Evolutionary conservation across 208 protist genomes (phyloP).

Genomic region (Tritrichomonas musculus): DNA sequence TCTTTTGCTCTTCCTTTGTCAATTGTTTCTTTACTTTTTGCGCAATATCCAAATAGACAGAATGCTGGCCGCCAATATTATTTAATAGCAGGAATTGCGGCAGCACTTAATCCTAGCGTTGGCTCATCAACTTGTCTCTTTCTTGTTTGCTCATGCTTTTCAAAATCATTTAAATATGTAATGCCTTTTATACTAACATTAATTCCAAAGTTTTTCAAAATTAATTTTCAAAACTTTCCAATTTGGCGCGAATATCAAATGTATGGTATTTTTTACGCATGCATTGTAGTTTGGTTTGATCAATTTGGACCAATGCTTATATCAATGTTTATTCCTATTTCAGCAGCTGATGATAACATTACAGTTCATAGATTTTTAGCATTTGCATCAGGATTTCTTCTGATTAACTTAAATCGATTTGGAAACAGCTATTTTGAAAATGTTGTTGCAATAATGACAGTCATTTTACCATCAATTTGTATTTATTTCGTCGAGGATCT

Average conservation of each 20-base stretch:
- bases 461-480: too few relatives aligned
- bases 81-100: not conserved
- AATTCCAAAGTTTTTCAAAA: not conserved
- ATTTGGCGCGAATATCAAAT: conserved; percentile 34
- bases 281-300: not conserved
- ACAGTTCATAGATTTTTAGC: too few relatives aligned
- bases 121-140: not conserved
- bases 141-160: not conserved
- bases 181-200: not conserved
- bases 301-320: not conserved
- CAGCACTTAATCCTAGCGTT: not conserved
- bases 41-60: not conserved
- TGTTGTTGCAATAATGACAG: too few relatives aligned
- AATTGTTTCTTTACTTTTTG: not conserved
- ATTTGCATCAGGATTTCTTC: too few relatives aligned
- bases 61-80: not conserved
- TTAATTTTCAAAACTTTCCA: not conserved
- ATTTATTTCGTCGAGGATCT: too few relatives aligned
- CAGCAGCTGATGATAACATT: too few relatives aligned
- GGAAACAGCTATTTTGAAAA: too few relatives aligned
- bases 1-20: not conserved
- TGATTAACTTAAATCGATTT: too few relatives aligned
- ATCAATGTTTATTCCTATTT: too few relatives aligned
- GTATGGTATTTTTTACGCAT: not conserved
- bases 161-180: not conserved